These are phyloP conservation scores for Plasmodium billcollinsi DNA, from an alignment of 169 alveolate genomes.

Conservation along the genomic window DNA sequence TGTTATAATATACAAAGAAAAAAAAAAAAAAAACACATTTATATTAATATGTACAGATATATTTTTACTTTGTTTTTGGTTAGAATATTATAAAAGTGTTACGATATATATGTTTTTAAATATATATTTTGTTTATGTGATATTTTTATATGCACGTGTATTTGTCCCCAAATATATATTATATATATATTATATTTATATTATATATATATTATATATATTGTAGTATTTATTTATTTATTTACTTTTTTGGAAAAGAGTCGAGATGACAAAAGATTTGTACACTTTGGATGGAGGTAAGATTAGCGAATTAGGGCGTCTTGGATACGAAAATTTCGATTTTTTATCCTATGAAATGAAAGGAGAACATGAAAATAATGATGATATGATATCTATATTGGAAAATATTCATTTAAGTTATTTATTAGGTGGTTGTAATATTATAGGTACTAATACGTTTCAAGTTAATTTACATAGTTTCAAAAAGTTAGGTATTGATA, in stretches of 20 bases:
- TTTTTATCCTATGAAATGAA: constrained; percentile 25
- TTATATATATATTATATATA: neutral
- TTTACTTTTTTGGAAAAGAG: neutral
- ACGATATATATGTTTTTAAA: too few relatives aligned
- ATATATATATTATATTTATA: too few relatives aligned
- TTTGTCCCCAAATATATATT: too few relatives aligned
- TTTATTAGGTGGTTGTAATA: constrained; percentile 36
- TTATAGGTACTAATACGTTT: constrained; percentile 43
- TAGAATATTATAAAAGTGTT: too few relatives aligned
- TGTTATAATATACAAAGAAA: too few relatives aligned
- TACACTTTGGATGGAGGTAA: constrained; percentile 63
- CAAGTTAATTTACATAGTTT: constrained; percentile 66
- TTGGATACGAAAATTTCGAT: constrained; percentile 24
- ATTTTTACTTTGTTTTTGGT: too few relatives aligned
- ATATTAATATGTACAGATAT: too few relatives aligned
- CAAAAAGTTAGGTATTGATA: constrained; percentile 17
- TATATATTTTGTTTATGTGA: too few relatives aligned
- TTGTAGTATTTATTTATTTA: neutral
- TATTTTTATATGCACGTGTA: too few relatives aligned
- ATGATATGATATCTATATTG: constrained; percentile 15
- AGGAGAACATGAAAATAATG: neutral
- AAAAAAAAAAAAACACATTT: too few relatives aligned
- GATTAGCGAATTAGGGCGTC: constrained; percentile 39
- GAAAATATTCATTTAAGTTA: constrained; percentile 56
- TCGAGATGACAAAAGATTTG: constrained; percentile 17